Conservation (phyloP, 108 stramenopile species). For the Schizochytrium sp. region DNA sequence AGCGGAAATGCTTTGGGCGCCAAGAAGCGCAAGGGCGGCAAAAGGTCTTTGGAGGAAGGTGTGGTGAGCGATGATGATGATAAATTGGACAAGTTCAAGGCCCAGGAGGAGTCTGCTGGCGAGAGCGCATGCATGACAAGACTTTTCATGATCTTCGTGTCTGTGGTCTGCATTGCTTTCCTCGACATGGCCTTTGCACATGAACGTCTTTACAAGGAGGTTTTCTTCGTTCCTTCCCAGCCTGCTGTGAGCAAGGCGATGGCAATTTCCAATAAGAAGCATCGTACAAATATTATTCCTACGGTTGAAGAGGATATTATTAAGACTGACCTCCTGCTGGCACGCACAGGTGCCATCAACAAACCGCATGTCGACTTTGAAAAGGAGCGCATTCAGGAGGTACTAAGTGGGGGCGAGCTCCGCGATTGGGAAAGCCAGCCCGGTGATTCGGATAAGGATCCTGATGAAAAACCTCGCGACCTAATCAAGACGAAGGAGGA, state of each 20-base stretch:
- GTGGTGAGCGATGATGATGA: constrained; percentile 29
- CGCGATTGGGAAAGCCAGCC: not conserved
- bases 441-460: not conserved
- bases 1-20: not conserved
- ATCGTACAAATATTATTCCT: not conserved
- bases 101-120: not conserved
- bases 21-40: constrained; percentile 17
- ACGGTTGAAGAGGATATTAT: not conserved
- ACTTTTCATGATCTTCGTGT: constrained; percentile 42
- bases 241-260: constrained; percentile 12
- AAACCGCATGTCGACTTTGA: constrained; percentile 57
- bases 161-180: constrained; percentile 31
- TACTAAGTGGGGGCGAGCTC: constrained; percentile 14
- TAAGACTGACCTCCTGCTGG: constrained; percentile 18
- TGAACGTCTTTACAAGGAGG: not conserved
- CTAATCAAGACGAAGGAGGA: constrained; percentile 34
- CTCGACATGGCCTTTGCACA: constrained; percentile 35
- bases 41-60: constrained; percentile 20
- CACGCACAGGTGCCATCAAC: constrained; percentile 28
- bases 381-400: constrained; percentile 34
- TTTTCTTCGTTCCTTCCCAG: constrained; percentile 28
- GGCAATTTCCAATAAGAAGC: not conserved
- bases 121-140: constrained; percentile 10
- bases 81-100: not conserved
- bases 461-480: not conserved